Percentiles rank a stretch among this genome's conserved stretches.
These are phyloP conservation scores for Boletus hoseneyae DNA, from an alignment of 1,284 basidiomycete species.

Conservation along the genomic window DNA sequence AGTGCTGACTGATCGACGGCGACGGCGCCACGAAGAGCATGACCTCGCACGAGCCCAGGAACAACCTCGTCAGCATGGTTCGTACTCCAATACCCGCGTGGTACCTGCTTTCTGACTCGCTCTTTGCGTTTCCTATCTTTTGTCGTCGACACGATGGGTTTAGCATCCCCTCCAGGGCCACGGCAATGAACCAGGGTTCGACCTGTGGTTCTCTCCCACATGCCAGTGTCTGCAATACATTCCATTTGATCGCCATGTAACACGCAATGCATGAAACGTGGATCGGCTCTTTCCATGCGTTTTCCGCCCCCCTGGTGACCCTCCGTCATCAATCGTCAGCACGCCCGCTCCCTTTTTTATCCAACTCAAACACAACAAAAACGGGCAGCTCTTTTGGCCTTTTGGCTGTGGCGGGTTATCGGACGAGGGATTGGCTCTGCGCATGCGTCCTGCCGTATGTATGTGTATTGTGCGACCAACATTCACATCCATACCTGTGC, in stretches of 20 bases:
- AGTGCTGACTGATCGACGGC: conserved; percentile 27
- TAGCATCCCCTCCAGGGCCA: conserved; percentile 9
- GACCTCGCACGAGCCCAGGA: conserved; percentile 10
- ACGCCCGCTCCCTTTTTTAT: not conserved
- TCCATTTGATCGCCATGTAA: not conserved
- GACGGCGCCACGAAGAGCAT: conserved; percentile 21
- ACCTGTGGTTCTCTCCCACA: not conserved
- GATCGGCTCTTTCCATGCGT: not conserved
- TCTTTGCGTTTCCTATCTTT: not conserved
- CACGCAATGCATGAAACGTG: conserved; percentile 7
- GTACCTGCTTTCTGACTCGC: conserved; percentile 13
- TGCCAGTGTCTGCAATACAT: not conserved
- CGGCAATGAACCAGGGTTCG: conserved; percentile 7
- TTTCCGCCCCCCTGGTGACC: not conserved
- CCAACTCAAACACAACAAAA: not conserved
- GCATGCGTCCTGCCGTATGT: not conserved
- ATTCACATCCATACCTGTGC: not conserved
- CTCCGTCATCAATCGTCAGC: not conserved
- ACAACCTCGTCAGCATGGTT: conserved; percentile 2
- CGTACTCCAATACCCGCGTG: not conserved
- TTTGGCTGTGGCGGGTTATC: conserved; percentile 1
- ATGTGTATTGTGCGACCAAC: not conserved
- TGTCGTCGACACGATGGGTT: not conserved
- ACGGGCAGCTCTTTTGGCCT: not conserved
- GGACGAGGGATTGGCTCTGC: not conserved